Evolutionary conservation across 1,284 basidiomycete genomes (phyloP), one percentile per base, ranked within the genome.

Genomic region (Anthracocystis setariae): DNA sequence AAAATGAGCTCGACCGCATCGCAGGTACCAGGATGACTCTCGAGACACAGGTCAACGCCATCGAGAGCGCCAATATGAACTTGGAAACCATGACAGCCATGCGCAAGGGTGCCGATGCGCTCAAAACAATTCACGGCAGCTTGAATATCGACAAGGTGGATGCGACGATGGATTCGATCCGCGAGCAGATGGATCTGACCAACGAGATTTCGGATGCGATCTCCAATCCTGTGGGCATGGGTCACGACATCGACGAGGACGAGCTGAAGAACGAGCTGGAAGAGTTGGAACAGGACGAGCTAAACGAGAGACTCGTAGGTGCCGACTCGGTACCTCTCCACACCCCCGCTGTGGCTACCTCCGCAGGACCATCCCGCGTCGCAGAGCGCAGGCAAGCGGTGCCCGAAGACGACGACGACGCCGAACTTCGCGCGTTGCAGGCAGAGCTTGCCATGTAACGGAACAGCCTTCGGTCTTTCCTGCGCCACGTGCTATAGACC

Each of bases 31-130:
- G 93, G 76, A 85, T 98, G 85, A 96, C 97, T 74, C 88, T 99
- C 47, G 95, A 98, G 86, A 91, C 92, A 78, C 96, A 98, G 86
- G 87, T 98, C 69, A 95, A 96, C 84, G 95, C 95, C 29, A 89
- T 98, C 59, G 96, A 98, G 85, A 93, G 92, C 20, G 96, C 96
- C 47, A 98, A 98, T 86, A 89, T 98, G 85, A 98, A 99, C 84
- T 91, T 93, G 80, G 94, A 98, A 87, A 98, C 94, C 27, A 94
- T 99, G 92, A 86, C 89, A 25, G 94, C 93, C 25, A 98, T 99
- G 93, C 94, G 94, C 90, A 92, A 92, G 84, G 96, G 93, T 40
- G 89, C 94, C 0, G 90, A 91, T 70, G 96, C 92, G 17, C 88
- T 99, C 83, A 92, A 92, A 85, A 88, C 88, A 46, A 98, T 99